A percentile compares a stretch with the other conserved stretches of the same genome.
Evolutionary conservation across 306 rosid species (phyloP).

Genomic region (Rosa rugosa): DNA sequence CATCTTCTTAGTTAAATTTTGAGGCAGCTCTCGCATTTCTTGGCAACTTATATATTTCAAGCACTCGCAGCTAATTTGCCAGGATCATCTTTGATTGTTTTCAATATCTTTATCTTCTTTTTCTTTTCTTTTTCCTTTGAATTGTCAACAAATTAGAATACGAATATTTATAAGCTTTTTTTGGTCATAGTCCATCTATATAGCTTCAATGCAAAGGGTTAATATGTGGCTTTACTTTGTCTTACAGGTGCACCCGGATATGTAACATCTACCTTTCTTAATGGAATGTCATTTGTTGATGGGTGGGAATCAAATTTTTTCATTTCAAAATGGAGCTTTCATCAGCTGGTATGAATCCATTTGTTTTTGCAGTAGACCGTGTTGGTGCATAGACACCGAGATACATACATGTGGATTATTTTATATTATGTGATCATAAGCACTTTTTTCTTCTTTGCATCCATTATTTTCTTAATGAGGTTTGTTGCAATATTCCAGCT

Average conservation of each 20-base stretch:
- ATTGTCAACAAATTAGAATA: too few relatives aligned
- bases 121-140: too few relatives aligned
- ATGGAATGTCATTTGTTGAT: slow-evolving; percentile 92
- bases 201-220: background rate
- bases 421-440: background rate
- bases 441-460: background rate
- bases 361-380: background rate
- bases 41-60: too few relatives aligned
- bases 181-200: background rate
- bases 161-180: background rate
- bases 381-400: background rate
- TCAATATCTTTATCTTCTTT: too few relatives aligned
- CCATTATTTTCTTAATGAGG: background rate
- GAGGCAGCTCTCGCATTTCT: too few relatives aligned
- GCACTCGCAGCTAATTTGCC: too few relatives aligned
- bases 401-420: background rate
- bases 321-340: slow-evolving; percentile 98
- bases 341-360: slow-evolving; percentile 75
- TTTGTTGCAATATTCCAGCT: slow-evolving; percentile 57
- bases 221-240: slow-evolving; percentile 19
- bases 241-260: slow-evolving; percentile 93
- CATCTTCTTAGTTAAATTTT: too few relatives aligned
- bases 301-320: slow-evolving; percentile 91
- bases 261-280: slow-evolving; percentile 63
- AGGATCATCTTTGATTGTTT: too few relatives aligned